A percentile compares a stretch with the other conserved stretches of the same genome.
phyloP scores from a whole-genome alignment of 345 rosid genomes.

The Aquilaria yunnanensis region DNA sequence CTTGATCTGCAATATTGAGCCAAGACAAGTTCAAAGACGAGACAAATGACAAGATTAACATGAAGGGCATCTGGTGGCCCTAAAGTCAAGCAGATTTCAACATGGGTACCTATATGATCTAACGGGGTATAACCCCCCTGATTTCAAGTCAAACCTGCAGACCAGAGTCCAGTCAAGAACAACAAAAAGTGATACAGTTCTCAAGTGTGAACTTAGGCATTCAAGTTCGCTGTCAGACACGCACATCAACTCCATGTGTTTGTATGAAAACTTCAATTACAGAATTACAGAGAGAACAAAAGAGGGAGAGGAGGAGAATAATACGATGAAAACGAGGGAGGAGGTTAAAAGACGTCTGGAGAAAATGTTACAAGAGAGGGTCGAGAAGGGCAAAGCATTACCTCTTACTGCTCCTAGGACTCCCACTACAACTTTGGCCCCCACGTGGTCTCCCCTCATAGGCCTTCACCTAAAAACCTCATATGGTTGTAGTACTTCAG shows the following conservation, averaged over 20 bases:
- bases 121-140: constrained; percentile 6
- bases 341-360: too few relatives aligned
- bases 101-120: neutral
- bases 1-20: neutral
- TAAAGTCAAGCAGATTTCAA: neutral
- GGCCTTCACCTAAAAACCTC: constrained; percentile 10
- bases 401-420: constrained; percentile 11
- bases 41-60: neutral
- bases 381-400: neutral
- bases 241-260: neutral
- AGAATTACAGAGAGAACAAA: neutral
- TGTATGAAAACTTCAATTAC: too few relatives aligned
- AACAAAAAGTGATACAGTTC: neutral
- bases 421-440: constrained; percentile 3
- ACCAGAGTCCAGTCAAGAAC: neutral
- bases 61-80: neutral
- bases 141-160: constrained; percentile 7
- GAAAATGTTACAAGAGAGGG: neutral
- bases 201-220: neutral
- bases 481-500: neutral
- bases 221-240: neutral
- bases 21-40: neutral
- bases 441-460: constrained; percentile 3
- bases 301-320: too few relatives aligned
- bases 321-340: too few relatives aligned